A percentile compares a stretch with the other conserved stretches of the same genome.
phyloP scores from a whole-genome alignment of 805 yeast genomes.

The Suhomyces canberraensis region DNA sequence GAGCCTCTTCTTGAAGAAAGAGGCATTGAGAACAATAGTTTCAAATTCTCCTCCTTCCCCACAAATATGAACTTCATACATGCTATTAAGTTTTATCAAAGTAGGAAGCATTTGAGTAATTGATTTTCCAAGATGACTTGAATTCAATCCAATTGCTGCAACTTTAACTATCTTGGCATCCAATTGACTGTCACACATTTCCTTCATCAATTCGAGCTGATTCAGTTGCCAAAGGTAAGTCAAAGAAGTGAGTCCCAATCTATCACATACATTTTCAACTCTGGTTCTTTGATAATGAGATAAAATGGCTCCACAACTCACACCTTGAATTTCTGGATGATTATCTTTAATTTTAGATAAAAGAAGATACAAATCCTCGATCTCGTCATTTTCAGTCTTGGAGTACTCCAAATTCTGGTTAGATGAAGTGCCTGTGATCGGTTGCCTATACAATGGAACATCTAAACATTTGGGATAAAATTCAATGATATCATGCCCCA shows the following conservation, averaged over 20 bases:
- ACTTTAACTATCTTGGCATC: conserved; percentile 90
- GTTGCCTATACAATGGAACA: conserved; percentile 73
- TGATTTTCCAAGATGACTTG: conserved; percentile 63
- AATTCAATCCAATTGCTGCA: conserved; percentile 83
- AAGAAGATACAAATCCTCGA: conserved; percentile 71
- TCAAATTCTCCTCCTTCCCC: conserved; percentile 99
- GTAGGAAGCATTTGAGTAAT: conserved; percentile 60
- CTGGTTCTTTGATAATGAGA: conserved; percentile 94
- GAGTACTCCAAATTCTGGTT: conserved; percentile 68
- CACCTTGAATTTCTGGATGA: conserved; percentile 78
- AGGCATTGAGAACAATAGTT: conserved; percentile 86
- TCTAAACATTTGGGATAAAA: conserved; percentile 67
- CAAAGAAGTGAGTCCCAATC: conserved; percentile 65
- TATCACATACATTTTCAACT: conserved; percentile 84
- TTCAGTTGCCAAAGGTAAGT: conserved; percentile 89
- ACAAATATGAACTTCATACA: conserved; percentile 86
- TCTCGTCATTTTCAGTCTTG: conserved; percentile 73
- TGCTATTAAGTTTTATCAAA: conserved; percentile 52
- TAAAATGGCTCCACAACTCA: conserved; percentile 92
- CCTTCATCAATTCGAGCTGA: conserved; percentile 75
- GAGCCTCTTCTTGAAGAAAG: conserved; percentile 63
- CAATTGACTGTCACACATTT: conserved; percentile 63
- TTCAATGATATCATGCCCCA: conserved; percentile 78
- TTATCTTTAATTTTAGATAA: conserved; percentile 43
- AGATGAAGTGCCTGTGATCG: conserved; percentile 59